Conservation (phyloP, 768 basidiomycete species). For the Tricholoma saponaceum region DNA sequence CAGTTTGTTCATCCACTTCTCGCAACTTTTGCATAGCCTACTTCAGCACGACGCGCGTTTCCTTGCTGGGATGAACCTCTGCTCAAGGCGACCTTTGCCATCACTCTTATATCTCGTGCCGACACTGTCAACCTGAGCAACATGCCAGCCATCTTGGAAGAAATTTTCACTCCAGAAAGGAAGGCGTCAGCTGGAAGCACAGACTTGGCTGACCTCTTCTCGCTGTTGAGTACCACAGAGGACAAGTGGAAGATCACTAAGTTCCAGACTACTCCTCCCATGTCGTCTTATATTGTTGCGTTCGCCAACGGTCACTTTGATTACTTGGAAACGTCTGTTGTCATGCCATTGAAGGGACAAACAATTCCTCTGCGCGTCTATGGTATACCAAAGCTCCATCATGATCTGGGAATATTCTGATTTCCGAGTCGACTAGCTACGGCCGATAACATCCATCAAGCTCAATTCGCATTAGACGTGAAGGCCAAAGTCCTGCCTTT, state of each 20-base stretch:
- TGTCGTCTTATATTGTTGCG: conserved; percentile 89
- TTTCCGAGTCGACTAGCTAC: conserved; percentile 48
- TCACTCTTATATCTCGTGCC: conserved; percentile 78
- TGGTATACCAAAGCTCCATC: conserved; percentile 34
- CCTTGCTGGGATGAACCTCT: conserved; percentile 96
- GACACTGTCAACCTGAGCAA: conserved; percentile 81
- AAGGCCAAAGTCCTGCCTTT: conserved; percentile 79
- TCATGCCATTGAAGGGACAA: conserved; percentile 75
- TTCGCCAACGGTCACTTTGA: conserved; percentile 81
- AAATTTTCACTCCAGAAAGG: conserved; percentile 33
- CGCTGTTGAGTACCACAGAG: conserved; percentile 32
- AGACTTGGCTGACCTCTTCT: conserved; percentile 38
- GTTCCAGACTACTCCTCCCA: conserved; percentile 78
- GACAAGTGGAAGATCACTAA: conserved; percentile 75
- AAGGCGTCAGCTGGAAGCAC: conserved; percentile 22
- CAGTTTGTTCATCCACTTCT: background rate
- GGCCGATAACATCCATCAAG: conserved; percentile 76
- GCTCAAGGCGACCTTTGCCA: conserved; percentile 77
- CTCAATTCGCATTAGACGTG: conserved; percentile 83
- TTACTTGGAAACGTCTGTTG: conserved; percentile 70
- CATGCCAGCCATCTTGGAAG: conserved; percentile 74
- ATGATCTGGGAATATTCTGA: background rate
- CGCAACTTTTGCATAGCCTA: conserved; percentile 48
- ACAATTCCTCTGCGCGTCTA: conserved; percentile 83
- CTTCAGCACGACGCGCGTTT: conserved; percentile 77